These are phyloP conservation scores for Dendrobium chrysotoxum DNA, from an alignment of 106 monocot genomes.

Conservation along the genomic window DNA sequence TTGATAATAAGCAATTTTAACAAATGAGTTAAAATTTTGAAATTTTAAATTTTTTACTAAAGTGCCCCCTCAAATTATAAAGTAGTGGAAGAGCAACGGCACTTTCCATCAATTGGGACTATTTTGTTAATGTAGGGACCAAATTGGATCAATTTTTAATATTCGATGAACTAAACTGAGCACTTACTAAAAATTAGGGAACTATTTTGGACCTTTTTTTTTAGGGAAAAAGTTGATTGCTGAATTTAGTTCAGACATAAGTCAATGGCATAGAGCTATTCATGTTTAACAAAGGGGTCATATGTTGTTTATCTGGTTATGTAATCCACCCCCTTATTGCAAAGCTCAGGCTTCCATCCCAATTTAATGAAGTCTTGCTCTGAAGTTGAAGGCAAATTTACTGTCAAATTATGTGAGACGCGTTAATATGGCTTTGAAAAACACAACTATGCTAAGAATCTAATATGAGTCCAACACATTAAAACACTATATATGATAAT, in stretches of 20 bases:
- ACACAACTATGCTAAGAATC: not conserved
- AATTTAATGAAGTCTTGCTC: constrained; percentile 1
- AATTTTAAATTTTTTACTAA: too few species aligned
- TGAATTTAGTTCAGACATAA: not conserved
- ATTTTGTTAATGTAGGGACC: too few species aligned
- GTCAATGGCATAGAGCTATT: not conserved
- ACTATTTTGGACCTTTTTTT: too few species aligned
- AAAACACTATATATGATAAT: not conserved
- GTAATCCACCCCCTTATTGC: not conserved
- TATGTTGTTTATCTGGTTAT: not conserved
- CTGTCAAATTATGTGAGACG: too few species aligned
- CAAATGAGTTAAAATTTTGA: too few species aligned
- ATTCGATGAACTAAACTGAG: too few species aligned
- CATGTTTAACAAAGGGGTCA: not conserved
- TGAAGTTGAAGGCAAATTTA: not conserved
- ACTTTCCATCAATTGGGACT: too few species aligned
- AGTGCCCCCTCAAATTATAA: too few species aligned
- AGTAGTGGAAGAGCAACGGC: too few species aligned
- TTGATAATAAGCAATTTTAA: too few species aligned
- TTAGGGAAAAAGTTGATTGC: not conserved
- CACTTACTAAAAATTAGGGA: too few species aligned
- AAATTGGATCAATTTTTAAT: too few species aligned
- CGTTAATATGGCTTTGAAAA: not conserved
- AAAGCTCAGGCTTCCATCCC: not conserved
- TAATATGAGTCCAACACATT: not conserved